A percentile compares a stretch with the other conserved stretches of the same genome.
phyloP scores from a whole-genome alignment of 495 filamentous ascomycete genomes.

The Podospora fimiseda region DNA sequence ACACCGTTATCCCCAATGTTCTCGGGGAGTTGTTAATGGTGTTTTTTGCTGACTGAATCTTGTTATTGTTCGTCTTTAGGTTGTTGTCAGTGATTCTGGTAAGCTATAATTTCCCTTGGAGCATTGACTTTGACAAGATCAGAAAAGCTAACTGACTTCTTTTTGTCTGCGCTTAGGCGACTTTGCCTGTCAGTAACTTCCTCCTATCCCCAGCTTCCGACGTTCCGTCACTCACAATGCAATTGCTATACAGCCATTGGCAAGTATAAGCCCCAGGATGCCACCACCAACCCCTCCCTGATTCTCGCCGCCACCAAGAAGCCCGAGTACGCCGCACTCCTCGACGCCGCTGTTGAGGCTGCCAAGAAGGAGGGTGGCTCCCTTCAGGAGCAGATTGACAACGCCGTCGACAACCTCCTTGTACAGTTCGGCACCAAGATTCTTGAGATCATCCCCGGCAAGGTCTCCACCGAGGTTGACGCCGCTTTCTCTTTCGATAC shows the following conservation, averaged over 20 bases:
- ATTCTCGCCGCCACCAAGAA: constrained; percentile 98
- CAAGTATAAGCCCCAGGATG: constrained; percentile 99
- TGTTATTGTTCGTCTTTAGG: constrained; percentile 39
- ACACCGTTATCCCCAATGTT: neutral
- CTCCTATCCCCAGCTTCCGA: constrained; percentile 1
- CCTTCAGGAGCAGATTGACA: constrained; percentile 71
- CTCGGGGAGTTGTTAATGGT: neutral
- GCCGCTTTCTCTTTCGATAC: constrained; percentile 94
- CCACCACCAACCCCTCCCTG: constrained; percentile 97
- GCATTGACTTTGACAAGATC: neutral
- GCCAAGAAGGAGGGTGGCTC: constrained; percentile 67
- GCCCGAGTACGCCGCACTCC: constrained; percentile 86
- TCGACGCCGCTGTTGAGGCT: constrained; percentile 78
- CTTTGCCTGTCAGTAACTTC: constrained; percentile 62
- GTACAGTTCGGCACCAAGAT: constrained; percentile 98
- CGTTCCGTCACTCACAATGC: constrained; percentile 31
- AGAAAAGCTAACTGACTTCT: constrained; percentile 5
- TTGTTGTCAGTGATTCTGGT: constrained; percentile 95
- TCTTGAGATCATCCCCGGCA: constrained; percentile 91
- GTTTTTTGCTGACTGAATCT: neutral
- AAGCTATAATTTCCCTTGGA: constrained; percentile 43
- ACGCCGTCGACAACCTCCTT: constrained; percentile 83
- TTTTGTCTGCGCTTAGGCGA: constrained; percentile 48
- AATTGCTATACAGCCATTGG: constrained; percentile 64
- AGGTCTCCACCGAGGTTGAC: constrained; percentile 98